Conservation (phyloP, 2,329 filamentous ascomycete genomes). For the Alternaria metachromatica region DNA sequence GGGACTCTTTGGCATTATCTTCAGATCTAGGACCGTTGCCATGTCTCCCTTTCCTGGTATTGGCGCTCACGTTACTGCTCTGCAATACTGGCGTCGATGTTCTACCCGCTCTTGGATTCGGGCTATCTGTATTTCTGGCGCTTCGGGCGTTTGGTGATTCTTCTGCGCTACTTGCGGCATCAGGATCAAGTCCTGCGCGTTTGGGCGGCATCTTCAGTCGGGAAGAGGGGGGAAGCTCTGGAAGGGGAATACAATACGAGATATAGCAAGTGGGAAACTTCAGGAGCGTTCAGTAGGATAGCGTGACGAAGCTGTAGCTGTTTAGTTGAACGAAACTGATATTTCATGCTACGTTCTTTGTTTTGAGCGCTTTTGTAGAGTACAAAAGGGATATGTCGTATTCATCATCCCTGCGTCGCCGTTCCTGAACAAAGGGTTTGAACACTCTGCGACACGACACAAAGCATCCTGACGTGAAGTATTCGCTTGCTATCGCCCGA, state of each 20-base stretch:
- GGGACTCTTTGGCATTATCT: too few species aligned
- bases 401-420: background rate
- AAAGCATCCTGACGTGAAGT: background rate
- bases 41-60: too few species aligned
- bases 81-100: background rate
- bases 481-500: too few species aligned
- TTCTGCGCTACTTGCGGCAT: background rate
- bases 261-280: background rate
- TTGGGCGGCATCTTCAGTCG: background rate
- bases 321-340: too few species aligned
- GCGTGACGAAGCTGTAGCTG: background rate
- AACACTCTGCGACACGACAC: background rate
- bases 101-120: background rate
- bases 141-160: background rate
- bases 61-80: background rate
- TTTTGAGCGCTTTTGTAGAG: background rate
- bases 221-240: background rate
- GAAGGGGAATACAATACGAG: too few species aligned
- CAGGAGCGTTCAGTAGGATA: background rate
- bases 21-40: background rate
- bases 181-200: background rate
- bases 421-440: background rate
- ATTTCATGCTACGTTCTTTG: background rate
- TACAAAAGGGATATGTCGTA: background rate
- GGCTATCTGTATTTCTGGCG: too few species aligned